These are phyloP conservation scores for Eutypella sp. DNA, from an alignment of 2,329 filamentous ascomycete genomes.

Conservation along the genomic window DNA sequence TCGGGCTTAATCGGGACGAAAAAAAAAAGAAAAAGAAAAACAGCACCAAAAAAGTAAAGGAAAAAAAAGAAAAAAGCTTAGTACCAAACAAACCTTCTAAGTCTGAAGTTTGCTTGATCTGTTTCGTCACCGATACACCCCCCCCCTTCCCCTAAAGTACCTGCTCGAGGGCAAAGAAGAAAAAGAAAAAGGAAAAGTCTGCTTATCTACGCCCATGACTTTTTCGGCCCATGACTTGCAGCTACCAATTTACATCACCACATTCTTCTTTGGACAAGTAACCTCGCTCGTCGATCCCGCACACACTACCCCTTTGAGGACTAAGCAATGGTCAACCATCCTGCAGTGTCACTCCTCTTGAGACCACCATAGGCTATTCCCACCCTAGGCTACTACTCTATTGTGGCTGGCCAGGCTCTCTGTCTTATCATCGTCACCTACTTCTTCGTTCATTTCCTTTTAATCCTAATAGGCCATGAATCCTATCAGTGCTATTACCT, in stretches of 20 bases:
- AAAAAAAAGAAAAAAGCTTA: too few species aligned
- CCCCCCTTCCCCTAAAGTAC: too few species aligned
- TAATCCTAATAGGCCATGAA: not conserved
- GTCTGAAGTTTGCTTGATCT: too few species aligned
- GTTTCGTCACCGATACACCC: too few species aligned
- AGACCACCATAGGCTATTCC: not conserved
- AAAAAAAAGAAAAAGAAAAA: not conserved
- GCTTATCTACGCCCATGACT: too few species aligned
- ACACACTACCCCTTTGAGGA: not conserved
- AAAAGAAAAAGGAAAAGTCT: too few species aligned
- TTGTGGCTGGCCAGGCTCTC: not conserved
- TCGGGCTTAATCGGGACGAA: constrained; percentile 6
- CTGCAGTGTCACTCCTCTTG: not conserved
- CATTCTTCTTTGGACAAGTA: not conserved
- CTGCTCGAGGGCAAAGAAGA: too few species aligned
- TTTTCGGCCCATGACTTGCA: not conserved
- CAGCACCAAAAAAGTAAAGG: not conserved
- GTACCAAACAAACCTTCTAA: too few species aligned
- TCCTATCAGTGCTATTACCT: not conserved
- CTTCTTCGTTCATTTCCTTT: not conserved
- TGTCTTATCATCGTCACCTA: not conserved
- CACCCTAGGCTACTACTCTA: too few species aligned
- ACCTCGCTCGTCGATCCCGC: not conserved
- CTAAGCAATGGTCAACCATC: not conserved
- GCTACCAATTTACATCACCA: not conserved